Evolutionary conservation across 2,329 filamentous ascomycete species (phyloP), one percentile per base, ranked within the genome.

Genomic region (Cephalotrichum gorgonifer): DNA sequence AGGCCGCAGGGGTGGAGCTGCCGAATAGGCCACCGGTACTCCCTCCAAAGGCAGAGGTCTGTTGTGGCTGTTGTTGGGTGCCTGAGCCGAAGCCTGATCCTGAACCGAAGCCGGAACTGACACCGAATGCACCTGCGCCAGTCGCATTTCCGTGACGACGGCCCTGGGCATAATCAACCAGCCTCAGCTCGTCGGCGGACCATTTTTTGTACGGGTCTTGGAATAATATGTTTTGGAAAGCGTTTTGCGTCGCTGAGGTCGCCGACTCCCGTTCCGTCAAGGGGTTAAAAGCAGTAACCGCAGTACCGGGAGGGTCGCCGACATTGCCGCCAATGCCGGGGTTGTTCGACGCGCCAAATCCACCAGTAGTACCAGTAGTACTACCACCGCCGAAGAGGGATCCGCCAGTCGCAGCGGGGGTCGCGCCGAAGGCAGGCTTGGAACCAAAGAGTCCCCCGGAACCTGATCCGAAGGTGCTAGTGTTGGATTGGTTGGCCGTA

Each of bases 131-230:
- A 51, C 89, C 89, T 55, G 89, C 85, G 27, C 88, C 88, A 53
- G 85, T 88, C 39, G 78, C 76, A 65, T 91, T 95, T 30, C 90
- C 93, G 62, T 79, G 88, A 48, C 85, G 84, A 51, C 90, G 82
- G 46, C 90, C 90, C 64, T 90, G 86, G 51, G 83, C 79, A 63
- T 98, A 98, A 65, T 98, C 93, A 43, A 81, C 88, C 53, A 95
- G 67, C 60, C 87, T 77, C 48, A 93, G 68, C 64, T 93, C 85
- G 58, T 87, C 93, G n/a, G 87, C 79, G 9, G 91, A 96, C 72
- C 85, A 97, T 63, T 93, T 94, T 64, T 83, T 83, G 70, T 91
- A 94, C 1, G 85, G 78, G 23, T 83, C 81, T 67, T 86, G 83
- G 63, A 91, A 89, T 22, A 84, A 71, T 50, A 94, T 80, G 56